Conservation (phyloP, 1,284 basidiomycete genomes). For the Ceratobasidium theobromae region DNA sequence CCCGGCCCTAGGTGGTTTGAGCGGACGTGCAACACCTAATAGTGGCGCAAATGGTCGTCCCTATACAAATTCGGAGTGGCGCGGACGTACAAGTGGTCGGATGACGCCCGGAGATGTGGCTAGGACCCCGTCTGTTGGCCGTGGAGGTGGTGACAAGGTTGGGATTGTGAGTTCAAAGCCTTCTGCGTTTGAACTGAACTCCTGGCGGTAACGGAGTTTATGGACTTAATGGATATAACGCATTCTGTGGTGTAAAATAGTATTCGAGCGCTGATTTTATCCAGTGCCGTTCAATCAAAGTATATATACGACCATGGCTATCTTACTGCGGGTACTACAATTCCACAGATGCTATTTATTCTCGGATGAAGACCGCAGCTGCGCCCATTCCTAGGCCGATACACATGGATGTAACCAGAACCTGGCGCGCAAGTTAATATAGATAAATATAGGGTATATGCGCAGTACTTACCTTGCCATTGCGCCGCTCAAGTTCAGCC, state of each 20-base stretch:
- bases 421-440: not conserved
- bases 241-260: not conserved
- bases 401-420: slow-evolving; percentile 51
- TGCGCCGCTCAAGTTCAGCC: slow-evolving; percentile 73
- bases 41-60: not conserved
- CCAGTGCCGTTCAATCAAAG: slow-evolving; percentile 27
- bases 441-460: not conserved
- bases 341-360: slow-evolving; percentile 42
- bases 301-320: no score
- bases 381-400: slow-evolving; percentile 88
- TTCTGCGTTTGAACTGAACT: not conserved
- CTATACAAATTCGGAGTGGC: not conserved
- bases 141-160: not conserved
- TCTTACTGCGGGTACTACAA: no score
- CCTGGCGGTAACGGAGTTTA: not conserved
- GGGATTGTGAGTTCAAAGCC: not conserved
- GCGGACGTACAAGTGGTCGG: not conserved
- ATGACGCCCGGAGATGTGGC: no score
- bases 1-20: no score
- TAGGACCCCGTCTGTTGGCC: no score
- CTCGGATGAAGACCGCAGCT: slow-evolving; percentile 79
- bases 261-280: not conserved
- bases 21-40: not conserved
- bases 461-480: slow-evolving; percentile 62
- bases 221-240: not conserved